Base-by-base conservation (phyloP, 345 rosid genomes). In the Eucalyptus dawsonii region DNA sequence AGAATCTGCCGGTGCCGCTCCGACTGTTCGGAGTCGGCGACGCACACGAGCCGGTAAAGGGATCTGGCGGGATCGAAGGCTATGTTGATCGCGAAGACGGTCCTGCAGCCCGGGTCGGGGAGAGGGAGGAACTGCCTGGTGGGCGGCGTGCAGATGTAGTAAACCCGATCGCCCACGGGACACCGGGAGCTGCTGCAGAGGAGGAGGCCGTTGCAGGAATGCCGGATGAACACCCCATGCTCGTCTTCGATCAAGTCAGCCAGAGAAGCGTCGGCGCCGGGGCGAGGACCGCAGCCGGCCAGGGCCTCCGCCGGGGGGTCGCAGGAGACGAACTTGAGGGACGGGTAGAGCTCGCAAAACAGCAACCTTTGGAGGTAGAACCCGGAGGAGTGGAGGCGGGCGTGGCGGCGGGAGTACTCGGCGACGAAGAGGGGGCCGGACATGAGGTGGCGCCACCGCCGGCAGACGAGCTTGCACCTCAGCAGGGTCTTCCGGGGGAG, bases 131-230 rank as follows among this genome's bases (percentile, higher is more conserved):
- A 91, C 62, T 91, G 92, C 88, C 88, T 65, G 34, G 92, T 90
- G 37, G 91, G 62, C 17, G 92, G 92, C 15, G 83, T 90, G 50
- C 90, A 91, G 45, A 90, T 76, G 87, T 92, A 91, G 88, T 90
- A 89, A 49, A 65, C 49, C 54, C 90, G 89, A 49, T 90, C 91
- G 21, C 67, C 85, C 72, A 91, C 90, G 6, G 8, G 54, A 81
- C 92, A 53, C 21, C 89, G 90, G 80, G 89, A 89, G 86, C 91
- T 90, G 92, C 91, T 87, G 87, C 92, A 89, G 21, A 92, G 40
- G n/a, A 92, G 91, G 72, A 92, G 87, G 19, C 89, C 93, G 37
- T 88, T 89, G 88, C 92, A 89, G 12, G 92, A 86, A 81, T 91
- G 89, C 29, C 72, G 86, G 37, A 91, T 87, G 5, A n/a, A 3